Percentiles rank a stretch among this genome's conserved stretches.
Evolutionary conservation across 768 basidiomycete genomes (phyloP).

Genomic region (Suillus brevipes): DNA sequence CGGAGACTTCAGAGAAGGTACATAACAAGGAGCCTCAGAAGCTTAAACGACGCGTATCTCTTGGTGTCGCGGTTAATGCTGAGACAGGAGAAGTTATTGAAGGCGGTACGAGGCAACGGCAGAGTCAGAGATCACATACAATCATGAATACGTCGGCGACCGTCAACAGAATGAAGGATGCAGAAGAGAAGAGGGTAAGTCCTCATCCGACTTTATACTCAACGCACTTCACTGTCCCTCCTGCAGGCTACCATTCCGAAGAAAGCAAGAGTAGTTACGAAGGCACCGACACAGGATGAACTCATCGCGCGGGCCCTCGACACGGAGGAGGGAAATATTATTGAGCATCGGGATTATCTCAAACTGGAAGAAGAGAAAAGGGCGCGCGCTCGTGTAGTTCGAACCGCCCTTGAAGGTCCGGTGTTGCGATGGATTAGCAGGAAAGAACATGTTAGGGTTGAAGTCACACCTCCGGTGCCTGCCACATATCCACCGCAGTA

Average conservation of each 20-base stretch:
- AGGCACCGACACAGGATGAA: conserved; percentile 73
- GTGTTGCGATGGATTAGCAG: conserved; percentile 71
- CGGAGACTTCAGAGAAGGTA: conserved; percentile 32
- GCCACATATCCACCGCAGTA: conserved; percentile 21
- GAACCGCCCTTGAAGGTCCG: conserved; percentile 63
- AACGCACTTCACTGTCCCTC: not conserved
- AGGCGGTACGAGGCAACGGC: conserved; percentile 38
- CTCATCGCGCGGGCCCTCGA: conserved; percentile 81
- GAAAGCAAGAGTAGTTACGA: conserved; percentile 54
- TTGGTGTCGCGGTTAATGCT: conserved; percentile 55
- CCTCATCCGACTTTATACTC: not conserved
- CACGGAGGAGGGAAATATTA: conserved; percentile 83
- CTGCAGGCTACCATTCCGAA: conserved; percentile 59
- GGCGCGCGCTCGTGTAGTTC: conserved; percentile 58
- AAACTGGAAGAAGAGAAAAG: conserved; percentile 81
- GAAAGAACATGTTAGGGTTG: conserved; percentile 55
- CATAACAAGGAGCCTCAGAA: conserved; percentile 19
- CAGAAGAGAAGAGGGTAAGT: conserved; percentile 58
- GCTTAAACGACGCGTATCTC: conserved; percentile 50
- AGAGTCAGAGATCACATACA: conserved; percentile 69
- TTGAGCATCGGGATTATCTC: conserved; percentile 77
- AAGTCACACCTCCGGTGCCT: conserved; percentile 27
- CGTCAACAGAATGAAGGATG: conserved; percentile 61
- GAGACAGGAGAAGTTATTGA: conserved; percentile 61
- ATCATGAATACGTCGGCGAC: conserved; percentile 71